Evolutionary conservation across 495 filamentous ascomycete genomes (phyloP).

Genomic region (Delitschia confertaspora): DNA sequence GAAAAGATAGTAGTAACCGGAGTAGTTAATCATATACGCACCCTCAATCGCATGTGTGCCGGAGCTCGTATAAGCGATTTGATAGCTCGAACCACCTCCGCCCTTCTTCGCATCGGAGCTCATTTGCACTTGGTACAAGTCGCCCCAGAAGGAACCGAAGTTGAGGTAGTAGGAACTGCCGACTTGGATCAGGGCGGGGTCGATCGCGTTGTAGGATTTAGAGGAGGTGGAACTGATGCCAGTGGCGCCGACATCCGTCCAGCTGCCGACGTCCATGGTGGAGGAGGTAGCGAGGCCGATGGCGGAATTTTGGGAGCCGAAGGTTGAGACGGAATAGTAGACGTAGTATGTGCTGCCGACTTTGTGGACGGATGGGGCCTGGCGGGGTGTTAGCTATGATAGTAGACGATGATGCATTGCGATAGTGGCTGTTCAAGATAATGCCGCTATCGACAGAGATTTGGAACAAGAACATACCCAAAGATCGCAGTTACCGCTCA

Average conservation of each 20-base stretch:
- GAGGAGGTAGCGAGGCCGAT: constrained; percentile 62
- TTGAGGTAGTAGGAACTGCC: constrained; percentile 46
- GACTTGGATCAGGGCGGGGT: constrained; percentile 50
- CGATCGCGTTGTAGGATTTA: constrained; percentile 60
- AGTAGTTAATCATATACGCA: constrained; percentile 46
- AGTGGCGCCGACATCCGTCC: constrained; percentile 48
- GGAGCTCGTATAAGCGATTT: constrained; percentile 49
- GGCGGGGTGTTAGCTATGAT: constrained; percentile 1
- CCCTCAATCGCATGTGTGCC: constrained; percentile 52
- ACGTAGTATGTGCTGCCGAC: constrained; percentile 54
- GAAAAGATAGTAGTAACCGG: constrained; percentile 57
- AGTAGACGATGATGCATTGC: not conserved
- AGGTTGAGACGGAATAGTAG: constrained; percentile 60
- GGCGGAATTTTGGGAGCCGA: constrained; percentile 53
- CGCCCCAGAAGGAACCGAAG: constrained; percentile 64
- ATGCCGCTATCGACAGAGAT: constrained; percentile 2
- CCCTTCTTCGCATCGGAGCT: constrained; percentile 36
- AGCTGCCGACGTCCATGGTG: constrained; percentile 51
- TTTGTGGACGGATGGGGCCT: constrained; percentile 60
- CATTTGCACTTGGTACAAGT: constrained; percentile 55
- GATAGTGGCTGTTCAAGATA: not conserved
- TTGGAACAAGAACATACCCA: constrained; percentile 43
- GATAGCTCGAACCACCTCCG: constrained; percentile 31
- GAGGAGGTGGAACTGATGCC: constrained; percentile 40
- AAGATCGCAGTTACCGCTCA: constrained; percentile 46